phyloP scores from a whole-genome alignment of 2,329 filamentous ascomycete species.

The Hortaea sp. region DNA sequence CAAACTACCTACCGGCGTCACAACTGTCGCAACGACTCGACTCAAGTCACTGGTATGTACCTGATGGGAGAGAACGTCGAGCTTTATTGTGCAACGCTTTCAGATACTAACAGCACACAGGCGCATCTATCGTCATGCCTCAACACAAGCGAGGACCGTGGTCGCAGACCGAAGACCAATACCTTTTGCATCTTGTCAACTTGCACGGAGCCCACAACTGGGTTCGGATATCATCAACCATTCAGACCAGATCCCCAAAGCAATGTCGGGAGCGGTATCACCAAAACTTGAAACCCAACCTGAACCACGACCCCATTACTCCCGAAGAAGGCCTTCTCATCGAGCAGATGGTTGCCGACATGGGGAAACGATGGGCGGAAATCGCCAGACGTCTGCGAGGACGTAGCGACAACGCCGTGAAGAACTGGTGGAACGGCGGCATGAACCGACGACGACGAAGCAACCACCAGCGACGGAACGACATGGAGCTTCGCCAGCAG shows the following conservation, averaged over 20 bases:
- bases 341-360: constrained; percentile 62
- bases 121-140: constrained; percentile 24
- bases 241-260: constrained; percentile 75
- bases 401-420: constrained; percentile 88
- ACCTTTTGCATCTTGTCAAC: constrained; percentile 60
- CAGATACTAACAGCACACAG: neutral
- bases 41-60: neutral
- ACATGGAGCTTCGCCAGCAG: constrained; percentile 23
- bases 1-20: neutral
- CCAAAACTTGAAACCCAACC: constrained; percentile 81
- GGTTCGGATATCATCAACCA: constrained; percentile 71
- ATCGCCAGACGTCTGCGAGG: constrained; percentile 74
- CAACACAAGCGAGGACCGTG: constrained; percentile 68
- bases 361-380: constrained; percentile 87
- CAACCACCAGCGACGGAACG: constrained; percentile 26
- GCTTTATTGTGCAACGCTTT: neutral
- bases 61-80: neutral
- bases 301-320: constrained; percentile 66
- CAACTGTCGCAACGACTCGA: neutral
- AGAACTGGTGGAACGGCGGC: constrained; percentile 96
- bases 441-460: constrained; percentile 62
- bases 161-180: constrained; percentile 66
- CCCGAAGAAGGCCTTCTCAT: constrained; percentile 68
- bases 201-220: constrained; percentile 73
- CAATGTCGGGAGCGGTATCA: constrained; percentile 92